Percentiles rank a stretch among this genome's conserved stretches.
Evolutionary conservation across 1,139 yeast species (phyloP).

Genomic region (Trichomonascaceae sp.): DNA sequence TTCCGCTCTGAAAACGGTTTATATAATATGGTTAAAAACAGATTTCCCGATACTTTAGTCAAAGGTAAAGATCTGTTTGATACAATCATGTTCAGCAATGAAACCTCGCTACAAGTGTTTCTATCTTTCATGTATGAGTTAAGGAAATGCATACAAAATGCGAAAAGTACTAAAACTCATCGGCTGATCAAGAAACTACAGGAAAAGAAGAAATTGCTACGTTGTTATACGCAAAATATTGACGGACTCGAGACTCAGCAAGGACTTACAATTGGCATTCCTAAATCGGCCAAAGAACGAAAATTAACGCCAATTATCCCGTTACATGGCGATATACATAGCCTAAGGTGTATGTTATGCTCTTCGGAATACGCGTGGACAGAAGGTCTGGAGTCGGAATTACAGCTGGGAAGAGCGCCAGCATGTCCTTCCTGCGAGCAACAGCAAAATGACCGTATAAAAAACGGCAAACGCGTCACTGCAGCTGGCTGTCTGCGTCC

Average conservation of each 20-base stretch:
- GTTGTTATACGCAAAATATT: slow-evolving; percentile 83
- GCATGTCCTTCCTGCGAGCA: slow-evolving; percentile 55
- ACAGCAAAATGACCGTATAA: slow-evolving; percentile 48
- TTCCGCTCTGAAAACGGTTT: slow-evolving; percentile 81
- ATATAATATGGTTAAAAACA: slow-evolving; percentile 63
- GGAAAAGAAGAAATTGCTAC: slow-evolving; percentile 58
- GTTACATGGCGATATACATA: slow-evolving; percentile 82
- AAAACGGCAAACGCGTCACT: slow-evolving; percentile 56
- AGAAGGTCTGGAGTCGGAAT: slow-evolving; percentile 39
- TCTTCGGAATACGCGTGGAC: slow-evolving; percentile 57
- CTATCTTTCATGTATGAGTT: slow-evolving; percentile 77
- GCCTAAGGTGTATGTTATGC: slow-evolving; percentile 69
- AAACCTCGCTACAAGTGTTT: slow-evolving; percentile 57
- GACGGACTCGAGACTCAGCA: slow-evolving; percentile 53
- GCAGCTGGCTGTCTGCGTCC: slow-evolving; percentile 66
- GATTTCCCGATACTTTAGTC: slow-evolving; percentile 55
- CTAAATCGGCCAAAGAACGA: slow-evolving; percentile 13
- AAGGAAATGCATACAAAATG: slow-evolving; percentile 54
- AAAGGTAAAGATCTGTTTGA: slow-evolving; percentile 91
- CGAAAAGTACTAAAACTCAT: slow-evolving; percentile 82
- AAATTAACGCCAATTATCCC: slow-evolving; percentile 63
- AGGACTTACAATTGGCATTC: slow-evolving; percentile 29
- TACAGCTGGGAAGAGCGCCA: slow-evolving; percentile 54
- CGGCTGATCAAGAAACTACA: slow-evolving; percentile 62
- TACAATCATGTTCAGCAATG: slow-evolving; percentile 67